Conservation (phyloP, 2,329 filamentous ascomycete species). For the Aspergillus sp. region DNA sequence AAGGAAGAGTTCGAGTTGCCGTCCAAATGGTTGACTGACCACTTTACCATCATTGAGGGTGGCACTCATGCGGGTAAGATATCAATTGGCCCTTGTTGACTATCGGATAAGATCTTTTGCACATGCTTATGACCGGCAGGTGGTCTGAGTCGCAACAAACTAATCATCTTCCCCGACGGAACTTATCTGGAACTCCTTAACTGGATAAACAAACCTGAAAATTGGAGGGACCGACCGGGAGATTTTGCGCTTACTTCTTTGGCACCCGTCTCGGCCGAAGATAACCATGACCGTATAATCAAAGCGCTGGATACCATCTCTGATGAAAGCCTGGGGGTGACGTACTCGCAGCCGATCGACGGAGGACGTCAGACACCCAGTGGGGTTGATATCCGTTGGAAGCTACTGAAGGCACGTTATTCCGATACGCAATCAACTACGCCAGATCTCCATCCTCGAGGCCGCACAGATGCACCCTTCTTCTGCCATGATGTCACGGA, state of each 20-base stretch:
- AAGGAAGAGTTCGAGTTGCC: slow-evolving; percentile 9
- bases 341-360: slow-evolving; percentile 7
- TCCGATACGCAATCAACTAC: background rate
- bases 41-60: slow-evolving; percentile 18
- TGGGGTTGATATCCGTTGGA: slow-evolving; percentile 14
- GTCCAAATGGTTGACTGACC: slow-evolving; percentile 13
- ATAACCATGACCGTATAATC: slow-evolving; percentile 9
- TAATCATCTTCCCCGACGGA: slow-evolving; percentile 15
- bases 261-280: slow-evolving; percentile 9
- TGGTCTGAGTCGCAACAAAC: slow-evolving; percentile 16
- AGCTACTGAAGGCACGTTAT: slow-evolving; percentile 12
- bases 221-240: slow-evolving; percentile 13
- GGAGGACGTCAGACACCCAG: slow-evolving; percentile 12
- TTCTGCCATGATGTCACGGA: slow-evolving; percentile 21
- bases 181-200: slow-evolving; percentile 19
- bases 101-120: background rate
- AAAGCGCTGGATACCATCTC: slow-evolving; percentile 4
- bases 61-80: slow-evolving; percentile 11
- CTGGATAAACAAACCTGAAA: slow-evolving; percentile 12
- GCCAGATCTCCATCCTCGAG: slow-evolving; percentile 9
- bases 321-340: slow-evolving; percentile 9
- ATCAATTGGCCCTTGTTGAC: background rate
- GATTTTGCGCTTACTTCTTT: slow-evolving; percentile 17
- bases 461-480: slow-evolving; percentile 16
- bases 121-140: background rate